A percentile compares a stretch with the other conserved stretches of the same genome.
Evolutionary conservation across 768 basidiomycete genomes (phyloP).

Genomic region (Kwoniella mangroviensis): DNA sequence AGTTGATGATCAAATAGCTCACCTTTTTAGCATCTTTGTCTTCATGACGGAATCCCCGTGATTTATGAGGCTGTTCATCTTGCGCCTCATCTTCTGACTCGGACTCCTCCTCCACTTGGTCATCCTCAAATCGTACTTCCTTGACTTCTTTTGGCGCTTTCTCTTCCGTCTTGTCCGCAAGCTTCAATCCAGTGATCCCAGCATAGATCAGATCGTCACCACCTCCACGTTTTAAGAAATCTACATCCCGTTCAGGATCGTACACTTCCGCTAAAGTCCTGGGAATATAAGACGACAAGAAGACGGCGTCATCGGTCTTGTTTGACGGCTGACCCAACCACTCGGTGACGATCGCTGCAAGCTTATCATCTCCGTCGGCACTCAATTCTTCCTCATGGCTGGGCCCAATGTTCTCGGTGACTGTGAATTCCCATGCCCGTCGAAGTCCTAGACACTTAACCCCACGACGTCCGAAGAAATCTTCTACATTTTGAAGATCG

Average conservation of each 20-base stretch:
- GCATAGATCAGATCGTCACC: conserved; percentile 80
- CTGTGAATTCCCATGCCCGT: conserved; percentile 87
- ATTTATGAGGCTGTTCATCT: conserved; percentile 58
- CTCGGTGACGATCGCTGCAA: conserved; percentile 55
- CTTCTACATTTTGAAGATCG: conserved; percentile 90
- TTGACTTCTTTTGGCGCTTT: conserved; percentile 55
- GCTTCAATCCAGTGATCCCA: conserved; percentile 74
- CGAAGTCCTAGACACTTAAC: conserved; percentile 77
- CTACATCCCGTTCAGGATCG: conserved; percentile 92
- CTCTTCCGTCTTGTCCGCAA: conserved; percentile 53
- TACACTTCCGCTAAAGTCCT: conserved; percentile 88
- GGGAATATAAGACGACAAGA: conserved; percentile 89
- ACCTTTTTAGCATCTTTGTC: conserved; percentile 91
- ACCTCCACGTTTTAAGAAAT: conserved; percentile 71
- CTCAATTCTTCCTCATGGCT: conserved; percentile 39
- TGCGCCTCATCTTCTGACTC: background rate
- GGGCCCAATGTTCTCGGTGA: conserved; percentile 60
- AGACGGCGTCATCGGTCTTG: conserved; percentile 75
- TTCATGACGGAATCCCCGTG: conserved; percentile 88
- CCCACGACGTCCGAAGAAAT: conserved; percentile 80
- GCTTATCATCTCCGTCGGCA: conserved; percentile 33
- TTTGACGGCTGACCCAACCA: conserved; percentile 42
- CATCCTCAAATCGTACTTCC: conserved; percentile 25
- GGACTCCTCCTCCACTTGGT: background rate
- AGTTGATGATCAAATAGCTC: conserved; percentile 21